phyloP scores from a whole-genome alignment of 2,329 filamentous ascomycete species.

The Fusarium sarcochroum region DNA sequence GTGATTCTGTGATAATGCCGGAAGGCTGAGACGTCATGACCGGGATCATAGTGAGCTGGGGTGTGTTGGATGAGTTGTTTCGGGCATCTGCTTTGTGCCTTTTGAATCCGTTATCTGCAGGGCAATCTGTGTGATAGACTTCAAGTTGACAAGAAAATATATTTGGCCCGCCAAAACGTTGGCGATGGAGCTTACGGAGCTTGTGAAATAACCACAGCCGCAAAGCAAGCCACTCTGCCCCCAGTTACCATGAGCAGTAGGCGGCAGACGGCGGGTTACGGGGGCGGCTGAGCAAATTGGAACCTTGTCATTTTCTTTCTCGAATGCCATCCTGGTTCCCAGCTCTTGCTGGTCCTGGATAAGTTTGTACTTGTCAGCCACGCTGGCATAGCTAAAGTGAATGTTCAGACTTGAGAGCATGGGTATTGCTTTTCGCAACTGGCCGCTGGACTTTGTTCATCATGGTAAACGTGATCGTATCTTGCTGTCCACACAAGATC shows the following conservation, averaged over 20 bases:
- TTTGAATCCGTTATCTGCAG: slow-evolving; percentile 3
- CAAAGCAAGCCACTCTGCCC: slow-evolving; percentile 1
- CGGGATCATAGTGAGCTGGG: slow-evolving; percentile 24
- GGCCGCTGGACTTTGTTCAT: background rate
- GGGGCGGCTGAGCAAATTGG: background rate
- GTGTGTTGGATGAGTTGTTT: slow-evolving; percentile 21
- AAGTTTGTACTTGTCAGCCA: slow-evolving; percentile 1
- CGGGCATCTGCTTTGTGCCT: slow-evolving; percentile 5
- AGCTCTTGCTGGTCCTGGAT: background rate
- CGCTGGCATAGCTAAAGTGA: no score
- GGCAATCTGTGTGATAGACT: slow-evolving; percentile 20
- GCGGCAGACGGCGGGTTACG: slow-evolving; percentile 19
- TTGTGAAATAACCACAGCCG: background rate
- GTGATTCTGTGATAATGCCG: slow-evolving; percentile 42
- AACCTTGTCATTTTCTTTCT: background rate
- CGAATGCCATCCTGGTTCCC: slow-evolving; percentile 5
- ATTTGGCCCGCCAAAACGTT: background rate
- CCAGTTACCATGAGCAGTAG: slow-evolving; percentile 10
- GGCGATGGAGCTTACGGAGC: background rate
- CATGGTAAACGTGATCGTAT: background rate
- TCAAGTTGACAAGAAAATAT: slow-evolving; percentile 14
- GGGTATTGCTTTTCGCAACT: background rate
- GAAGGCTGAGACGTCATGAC: slow-evolving; percentile 37
- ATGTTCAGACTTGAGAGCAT: background rate
- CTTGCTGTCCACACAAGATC: background rate